Evolutionary conservation across 148 eudicot genomes (phyloP).

Genomic region (Persicaria maculosa): DNA sequence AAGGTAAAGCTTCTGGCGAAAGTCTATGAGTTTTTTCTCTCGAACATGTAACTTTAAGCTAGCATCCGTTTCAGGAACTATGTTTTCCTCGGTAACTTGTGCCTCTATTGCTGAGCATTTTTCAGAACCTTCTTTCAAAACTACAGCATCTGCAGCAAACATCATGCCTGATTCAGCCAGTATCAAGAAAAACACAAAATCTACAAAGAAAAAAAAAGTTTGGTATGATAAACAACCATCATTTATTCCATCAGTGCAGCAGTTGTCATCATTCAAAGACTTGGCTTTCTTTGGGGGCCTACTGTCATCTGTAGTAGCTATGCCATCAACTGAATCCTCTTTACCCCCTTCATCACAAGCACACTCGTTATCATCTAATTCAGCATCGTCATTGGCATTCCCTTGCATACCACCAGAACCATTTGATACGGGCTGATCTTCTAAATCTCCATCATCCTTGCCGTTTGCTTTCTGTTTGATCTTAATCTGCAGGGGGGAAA

Average conservation of each 20-base stretch:
- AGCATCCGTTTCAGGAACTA: slow-evolving; percentile 49
- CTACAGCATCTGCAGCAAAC: not conserved
- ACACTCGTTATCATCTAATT: slow-evolving; percentile 19
- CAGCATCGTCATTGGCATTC: slow-evolving; percentile 32
- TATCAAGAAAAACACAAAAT: not conserved
- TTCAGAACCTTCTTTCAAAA: slow-evolving; percentile 25
- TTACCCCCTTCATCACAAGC: slow-evolving; percentile 25
- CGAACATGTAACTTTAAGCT: slow-evolving; percentile 64
- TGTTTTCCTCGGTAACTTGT: slow-evolving; percentile 18
- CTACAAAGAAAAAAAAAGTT: not conserved
- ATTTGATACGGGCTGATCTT: slow-evolving; percentile 30
- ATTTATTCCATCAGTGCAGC: slow-evolving; percentile 18
- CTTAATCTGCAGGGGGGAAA: not conserved
- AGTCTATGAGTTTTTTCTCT: slow-evolving; percentile 92
- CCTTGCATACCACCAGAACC: slow-evolving; percentile 24
- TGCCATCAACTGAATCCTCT: slow-evolving; percentile 25
- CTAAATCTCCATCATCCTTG: slow-evolving; percentile 32
- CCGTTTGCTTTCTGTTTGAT: slow-evolving; percentile 25
- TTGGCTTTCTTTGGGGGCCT: slow-evolving; percentile 72
- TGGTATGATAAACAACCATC: slow-evolving; percentile 33
- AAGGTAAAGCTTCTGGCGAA: slow-evolving; percentile 80
- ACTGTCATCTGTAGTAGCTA: slow-evolving; percentile 33
- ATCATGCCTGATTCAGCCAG: not conserved
- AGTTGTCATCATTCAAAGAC: slow-evolving; percentile 32
- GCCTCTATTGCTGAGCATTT: slow-evolving; percentile 26